Conservation (phyloP, 768 basidiomycete species). For the Astraeus odoratus region DNA sequence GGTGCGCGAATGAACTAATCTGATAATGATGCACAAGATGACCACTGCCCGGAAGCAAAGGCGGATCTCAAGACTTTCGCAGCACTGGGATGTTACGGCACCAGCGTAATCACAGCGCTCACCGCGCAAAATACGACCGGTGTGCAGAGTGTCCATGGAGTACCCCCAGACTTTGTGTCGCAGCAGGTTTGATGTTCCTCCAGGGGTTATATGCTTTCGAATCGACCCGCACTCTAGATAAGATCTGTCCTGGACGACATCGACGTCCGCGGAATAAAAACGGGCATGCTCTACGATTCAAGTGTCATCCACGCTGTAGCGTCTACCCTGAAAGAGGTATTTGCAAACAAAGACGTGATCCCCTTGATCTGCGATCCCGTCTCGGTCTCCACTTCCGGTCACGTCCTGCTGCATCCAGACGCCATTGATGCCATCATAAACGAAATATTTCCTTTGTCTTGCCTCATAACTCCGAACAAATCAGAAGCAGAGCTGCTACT, state of each 20-base stretch:
- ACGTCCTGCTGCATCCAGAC: constrained; percentile 60
- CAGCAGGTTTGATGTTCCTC: constrained; percentile 51
- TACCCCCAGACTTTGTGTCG: constrained; percentile 62
- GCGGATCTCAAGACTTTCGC: constrained; percentile 86
- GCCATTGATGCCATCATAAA: constrained; percentile 55
- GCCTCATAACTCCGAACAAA: constrained; percentile 80
- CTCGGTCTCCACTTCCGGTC: constrained; percentile 85
- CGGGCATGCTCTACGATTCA: constrained; percentile 78
- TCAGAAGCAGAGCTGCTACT: constrained; percentile 71
- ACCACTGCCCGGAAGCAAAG: constrained; percentile 29
- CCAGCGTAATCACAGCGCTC: constrained; percentile 76
- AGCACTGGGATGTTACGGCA: constrained; percentile 70
- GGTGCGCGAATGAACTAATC: constrained; percentile 30
- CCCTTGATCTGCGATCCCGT: constrained; percentile 84
- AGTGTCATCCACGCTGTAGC: constrained; percentile 47
- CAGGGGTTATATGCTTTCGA: background rate
- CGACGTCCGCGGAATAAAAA: constrained; percentile 69
- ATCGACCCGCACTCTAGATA: constrained; percentile 39
- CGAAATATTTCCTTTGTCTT: constrained; percentile 64
- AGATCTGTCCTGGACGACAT: constrained; percentile 66
- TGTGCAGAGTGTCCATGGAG: constrained; percentile 66
- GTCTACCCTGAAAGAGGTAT: constrained; percentile 39
- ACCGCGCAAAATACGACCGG: constrained; percentile 88
- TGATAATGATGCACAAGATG: background rate
- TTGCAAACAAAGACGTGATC: constrained; percentile 27